Conservation (phyloP, 2,329 filamentous ascomycete species). For the Fusarium mundagurra region DNA sequence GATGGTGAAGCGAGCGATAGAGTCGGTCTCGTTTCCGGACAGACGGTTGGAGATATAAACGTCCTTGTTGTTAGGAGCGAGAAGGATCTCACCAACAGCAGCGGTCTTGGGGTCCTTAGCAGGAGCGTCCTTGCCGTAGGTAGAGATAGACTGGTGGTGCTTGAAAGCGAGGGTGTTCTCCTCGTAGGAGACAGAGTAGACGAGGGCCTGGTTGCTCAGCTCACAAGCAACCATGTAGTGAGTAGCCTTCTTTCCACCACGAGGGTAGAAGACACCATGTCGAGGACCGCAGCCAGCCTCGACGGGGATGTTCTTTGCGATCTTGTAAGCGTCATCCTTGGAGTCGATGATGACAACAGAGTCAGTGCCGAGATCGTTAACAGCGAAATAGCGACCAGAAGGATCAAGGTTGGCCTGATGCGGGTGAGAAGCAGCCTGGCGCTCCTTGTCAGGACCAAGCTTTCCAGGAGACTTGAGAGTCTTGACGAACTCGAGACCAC, state of each 20-base stretch:
- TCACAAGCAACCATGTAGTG: slow-evolving; percentile 61
- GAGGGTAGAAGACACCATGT: slow-evolving; percentile 59
- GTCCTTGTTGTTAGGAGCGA: slow-evolving; percentile 54
- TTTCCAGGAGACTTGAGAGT: slow-evolving; percentile 48
- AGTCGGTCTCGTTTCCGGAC: slow-evolving; percentile 56
- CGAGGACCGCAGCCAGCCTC: slow-evolving; percentile 57
- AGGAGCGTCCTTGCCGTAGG: slow-evolving; percentile 49
- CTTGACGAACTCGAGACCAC: slow-evolving; percentile 52
- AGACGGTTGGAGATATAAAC: slow-evolving; percentile 64
- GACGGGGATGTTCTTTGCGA: slow-evolving; percentile 49
- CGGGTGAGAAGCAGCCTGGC: slow-evolving; percentile 51
- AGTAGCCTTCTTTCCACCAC: slow-evolving; percentile 46
- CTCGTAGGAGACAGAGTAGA: slow-evolving; percentile 55
- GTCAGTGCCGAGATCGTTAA: slow-evolving; percentile 62
- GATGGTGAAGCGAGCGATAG: slow-evolving; percentile 58
- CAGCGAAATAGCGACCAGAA: slow-evolving; percentile 58
- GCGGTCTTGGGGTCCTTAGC: slow-evolving; percentile 51
- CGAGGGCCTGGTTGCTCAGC: slow-evolving; percentile 55
- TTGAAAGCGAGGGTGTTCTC: slow-evolving; percentile 50
- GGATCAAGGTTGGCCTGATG: slow-evolving; percentile 62
- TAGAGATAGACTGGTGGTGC: slow-evolving; percentile 51
- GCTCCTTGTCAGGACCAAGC: slow-evolving; percentile 47
- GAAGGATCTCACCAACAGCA: slow-evolving; percentile 57
- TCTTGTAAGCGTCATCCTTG: slow-evolving; percentile 51
- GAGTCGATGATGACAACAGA: slow-evolving; percentile 58